These are phyloP conservation scores for Arthrobotrys conoides DNA, from an alignment of 2,329 filamentous ascomycete species.

Conservation along the genomic window DNA sequence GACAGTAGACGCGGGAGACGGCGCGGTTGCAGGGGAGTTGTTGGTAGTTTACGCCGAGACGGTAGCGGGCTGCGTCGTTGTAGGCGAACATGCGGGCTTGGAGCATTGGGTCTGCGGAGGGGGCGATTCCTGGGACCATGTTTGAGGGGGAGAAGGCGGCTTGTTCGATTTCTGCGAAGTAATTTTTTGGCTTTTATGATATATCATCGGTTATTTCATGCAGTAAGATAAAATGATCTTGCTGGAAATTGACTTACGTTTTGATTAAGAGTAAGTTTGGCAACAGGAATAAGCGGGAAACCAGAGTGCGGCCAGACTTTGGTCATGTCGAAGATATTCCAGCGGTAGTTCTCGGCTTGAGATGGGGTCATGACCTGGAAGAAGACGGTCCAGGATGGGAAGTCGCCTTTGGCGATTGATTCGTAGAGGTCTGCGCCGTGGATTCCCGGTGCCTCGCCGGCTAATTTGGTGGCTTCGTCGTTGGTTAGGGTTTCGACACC, in stretches of 20 bases:
- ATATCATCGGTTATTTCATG: background rate
- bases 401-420: conserved; percentile 74
- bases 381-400: conserved; percentile 76
- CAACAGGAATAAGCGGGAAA: conserved; percentile 75
- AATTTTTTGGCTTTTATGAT: conserved; percentile 61
- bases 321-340: conserved; percentile 78
- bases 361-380: conserved; percentile 76
- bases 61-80: conserved; percentile 75
- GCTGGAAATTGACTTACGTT: conserved; percentile 69
- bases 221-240: too few relatives aligned
- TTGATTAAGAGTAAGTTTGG: conserved; percentile 76
- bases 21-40: conserved; percentile 74
- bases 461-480: conserved; percentile 68
- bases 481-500: conserved; percentile 75
- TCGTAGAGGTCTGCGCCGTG: conserved; percentile 77
- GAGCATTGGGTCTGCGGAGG: conserved; percentile 75
- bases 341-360: conserved; percentile 74
- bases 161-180: conserved; percentile 79
- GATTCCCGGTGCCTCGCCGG: conserved; percentile 74
- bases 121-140: conserved; percentile 76
- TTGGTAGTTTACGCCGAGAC: conserved; percentile 76
- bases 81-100: conserved; percentile 76
- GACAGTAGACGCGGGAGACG: conserved; percentile 64
- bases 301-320: conserved; percentile 78
- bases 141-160: conserved; percentile 77